Base-by-base conservation (phyloP, 2,329 filamentous ascomycete species). In the Stachybotrys elegans region DNA sequence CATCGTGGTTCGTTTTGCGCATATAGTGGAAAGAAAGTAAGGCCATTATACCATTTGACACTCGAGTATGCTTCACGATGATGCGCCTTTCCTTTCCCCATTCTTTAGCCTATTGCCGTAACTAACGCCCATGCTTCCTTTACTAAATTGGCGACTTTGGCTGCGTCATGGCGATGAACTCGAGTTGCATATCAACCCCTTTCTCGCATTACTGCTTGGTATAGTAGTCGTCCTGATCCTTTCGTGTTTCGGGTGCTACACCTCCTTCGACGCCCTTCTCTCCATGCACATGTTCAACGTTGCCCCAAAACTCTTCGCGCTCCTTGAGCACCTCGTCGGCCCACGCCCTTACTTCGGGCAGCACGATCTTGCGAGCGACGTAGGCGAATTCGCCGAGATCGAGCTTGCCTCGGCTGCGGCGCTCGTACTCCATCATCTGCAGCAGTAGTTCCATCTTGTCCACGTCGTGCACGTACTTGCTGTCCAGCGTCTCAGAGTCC, bases 391-490 rank as follows among this genome's bases (percentile, higher is more conserved):
- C 93, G 42, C 85, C 81, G 41, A 98, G 70, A 63, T 97, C 89
- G 31, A 89, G 64, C 50, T 70, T 67, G 22, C 80, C 79, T 44
- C 82, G 68, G 40, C 80, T 73, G 12, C 75, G 69, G 56, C 86
- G 84, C 77, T 98, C 93, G 60, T 98, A 98, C 66, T 98, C 93
- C 22, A 95, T 72, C 87, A 96, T 96, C 71, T 98, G 93, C 59
- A 95, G 70, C 48, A 98, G 69, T 52, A 98, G 72, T 70, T 98
- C 93, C 65, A 98, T 83, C 81, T 97, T 97, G 69, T 98, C 93
- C 47, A 98, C 81, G 63, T 98, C 93, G 63, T 98, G 93, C 35
- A 98, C 93, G 51, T 92, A 97, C 48, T 83, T 75, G 54, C 86
- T 88, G 62, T 98, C 92, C 13, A 84, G 69, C 8, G 93, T 97